phyloP scores from a whole-genome alignment of 2,329 filamentous ascomycete genomes.

The Colletotrichum sp. region DNA sequence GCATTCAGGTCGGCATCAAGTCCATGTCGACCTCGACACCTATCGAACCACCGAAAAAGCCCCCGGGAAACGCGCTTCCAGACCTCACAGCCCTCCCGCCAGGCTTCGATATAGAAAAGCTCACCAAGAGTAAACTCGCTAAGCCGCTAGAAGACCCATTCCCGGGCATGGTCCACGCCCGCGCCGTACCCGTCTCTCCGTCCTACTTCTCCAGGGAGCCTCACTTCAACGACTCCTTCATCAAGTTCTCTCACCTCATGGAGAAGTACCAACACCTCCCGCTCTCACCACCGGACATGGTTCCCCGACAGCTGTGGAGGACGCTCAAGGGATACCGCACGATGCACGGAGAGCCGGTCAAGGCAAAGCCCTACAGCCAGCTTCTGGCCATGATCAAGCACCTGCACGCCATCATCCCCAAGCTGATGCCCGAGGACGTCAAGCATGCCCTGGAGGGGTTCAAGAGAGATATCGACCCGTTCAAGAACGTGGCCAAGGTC shows the following conservation, averaged over 20 bases:
- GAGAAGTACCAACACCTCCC: constrained; percentile 78
- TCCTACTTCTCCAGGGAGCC: constrained; percentile 95
- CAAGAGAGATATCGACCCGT: constrained; percentile 76
- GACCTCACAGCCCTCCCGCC: not conserved
- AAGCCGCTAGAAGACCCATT: constrained; percentile 28
- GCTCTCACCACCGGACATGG: constrained; percentile 66
- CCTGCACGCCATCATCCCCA: constrained; percentile 84
- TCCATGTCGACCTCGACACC: constrained; percentile 28
- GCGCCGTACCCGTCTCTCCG: constrained; percentile 81
- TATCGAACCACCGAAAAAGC: not conserved
- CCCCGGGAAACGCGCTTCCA: not conserved
- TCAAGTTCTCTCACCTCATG: constrained; percentile 74
- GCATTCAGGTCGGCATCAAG: constrained; percentile 30
- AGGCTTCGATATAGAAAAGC: not conserved
- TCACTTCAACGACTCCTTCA: constrained; percentile 82
- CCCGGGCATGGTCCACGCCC: constrained; percentile 57
- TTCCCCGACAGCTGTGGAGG: constrained; percentile 80
- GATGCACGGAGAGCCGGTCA: constrained; percentile 73
- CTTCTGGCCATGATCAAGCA: constrained; percentile 78
- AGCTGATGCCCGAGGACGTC: constrained; percentile 75
- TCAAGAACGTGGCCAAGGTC: constrained; percentile 66
- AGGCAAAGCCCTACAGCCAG: constrained; percentile 77
- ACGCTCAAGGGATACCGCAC: constrained; percentile 77
- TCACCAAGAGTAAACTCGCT: not conserved
- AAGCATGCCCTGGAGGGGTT: constrained; percentile 69